Base-by-base conservation (phyloP, 345 rosid species). In the Triadica sebifera region DNA sequence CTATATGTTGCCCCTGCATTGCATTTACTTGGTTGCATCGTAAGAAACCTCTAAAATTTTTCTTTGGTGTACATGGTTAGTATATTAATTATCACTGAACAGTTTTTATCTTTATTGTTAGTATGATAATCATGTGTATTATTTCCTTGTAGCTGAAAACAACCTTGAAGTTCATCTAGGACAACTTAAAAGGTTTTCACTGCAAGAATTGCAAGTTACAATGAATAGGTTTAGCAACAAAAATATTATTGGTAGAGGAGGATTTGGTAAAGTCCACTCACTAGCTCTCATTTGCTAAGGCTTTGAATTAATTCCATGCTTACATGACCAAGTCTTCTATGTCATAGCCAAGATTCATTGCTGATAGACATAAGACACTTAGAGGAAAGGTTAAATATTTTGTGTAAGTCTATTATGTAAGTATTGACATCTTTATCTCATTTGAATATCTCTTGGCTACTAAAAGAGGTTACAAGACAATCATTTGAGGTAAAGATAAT, bases 1-100 rank as follows among this genome's bases (percentile, higher is more conserved):
- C 79, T 95, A 53, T 95, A 91, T 87, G 99, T 98, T 65, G 98
- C 98, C 46, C 99, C 99, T 75, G 99, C 98, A 62, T 84, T 95
- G 94, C 97, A 56, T 95, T 95, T 87, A 98, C 99, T 66, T 91
- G 91, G 93, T 95, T 97, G 97, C 94, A 88, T 22, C 86, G 99
- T 74, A 88, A 98, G 81, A 95, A 87, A 78, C 97, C 98, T 41
- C 92, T 74, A 73, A 98, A 95, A 76, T 84, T 84, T 75, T 95
- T 95, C 89, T 93, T 93, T 79, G 99, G 93, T 72, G 98, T 94
- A 6, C 98, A 98, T 43, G 98, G 98, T 92, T 68, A 68, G 94
- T 80, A 73, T 69, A 72, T 71, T 15, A 6, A 45, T 16, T 69
- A 56, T 74, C 61, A 53, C 60, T 61, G 6, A 9, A 24, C 12